Conservation (phyloP, 176 grass and related monocot genomes). For the Rhipidocladum racemiflorum region DNA sequence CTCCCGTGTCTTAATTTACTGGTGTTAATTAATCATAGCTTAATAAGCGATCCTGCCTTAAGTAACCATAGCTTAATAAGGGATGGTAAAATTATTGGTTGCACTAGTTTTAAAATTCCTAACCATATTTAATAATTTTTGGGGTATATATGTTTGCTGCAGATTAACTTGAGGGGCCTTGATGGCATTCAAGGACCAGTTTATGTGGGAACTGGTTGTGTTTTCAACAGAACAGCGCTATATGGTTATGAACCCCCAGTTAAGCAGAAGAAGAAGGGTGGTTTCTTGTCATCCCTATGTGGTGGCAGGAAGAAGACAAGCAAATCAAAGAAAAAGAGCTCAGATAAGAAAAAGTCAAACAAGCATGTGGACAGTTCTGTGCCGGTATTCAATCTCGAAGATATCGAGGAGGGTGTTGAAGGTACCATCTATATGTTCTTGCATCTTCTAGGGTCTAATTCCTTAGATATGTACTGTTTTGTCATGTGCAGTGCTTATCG, state of each 20-base stretch:
- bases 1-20: neutral
- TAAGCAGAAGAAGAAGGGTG: constrained; percentile 66
- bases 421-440: constrained; percentile 51
- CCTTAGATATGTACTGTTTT: neutral
- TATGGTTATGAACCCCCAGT: constrained; percentile 99
- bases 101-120: constrained; percentile 9
- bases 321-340: constrained; percentile 90
- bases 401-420: constrained; percentile 99
- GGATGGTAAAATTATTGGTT: neutral
- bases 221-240: constrained; percentile 97
- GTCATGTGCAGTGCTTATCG: neutral
- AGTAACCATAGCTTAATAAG: constrained; percentile 4
- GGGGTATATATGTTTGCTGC: constrained; percentile 23
- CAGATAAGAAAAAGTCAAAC: constrained; percentile 92
- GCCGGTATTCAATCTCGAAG: constrained; percentile 98
- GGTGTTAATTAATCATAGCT: constrained; percentile 17
- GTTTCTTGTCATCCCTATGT: constrained; percentile 79
- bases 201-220: constrained; percentile 99
- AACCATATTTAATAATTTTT: neutral
- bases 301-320: constrained; percentile 77
- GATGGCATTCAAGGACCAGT: constrained; percentile 99
- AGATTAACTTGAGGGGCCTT: constrained; percentile 99
- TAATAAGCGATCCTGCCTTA: constrained; percentile 19
- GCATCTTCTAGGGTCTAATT: constrained; percentile 7
- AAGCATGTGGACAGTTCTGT: constrained; percentile 93